Evolutionary conservation across 495 filamentous ascomycete species (phyloP), one percentile per base, ranked within the genome.

Genomic region (Aspergillus haitiensis): DNA sequence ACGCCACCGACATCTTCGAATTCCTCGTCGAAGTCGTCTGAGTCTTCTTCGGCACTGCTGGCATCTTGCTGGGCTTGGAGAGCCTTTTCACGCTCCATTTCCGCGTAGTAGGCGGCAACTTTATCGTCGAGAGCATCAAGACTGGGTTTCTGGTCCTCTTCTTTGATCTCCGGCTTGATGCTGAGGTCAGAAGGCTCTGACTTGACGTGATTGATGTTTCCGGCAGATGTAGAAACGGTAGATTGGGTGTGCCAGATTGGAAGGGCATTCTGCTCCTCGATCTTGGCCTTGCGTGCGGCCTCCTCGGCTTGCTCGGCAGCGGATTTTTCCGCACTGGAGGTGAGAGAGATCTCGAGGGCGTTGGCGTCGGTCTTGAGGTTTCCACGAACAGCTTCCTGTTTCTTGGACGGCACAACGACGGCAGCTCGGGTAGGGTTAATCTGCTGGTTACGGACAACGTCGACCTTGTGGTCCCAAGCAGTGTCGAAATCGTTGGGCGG

Each of bases 221-320:
- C 64, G 6, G 65, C 60, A 13, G 51, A 44, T 3, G 70, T 68
- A 35, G 75, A 73, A 36, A 99, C 90, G 2, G 93, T 97, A 47
- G 87, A 92, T 48, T 90, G 85, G 2, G 88, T 90, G 67, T 96
- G 92, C 92, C 95, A 97, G 10, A 86, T 80, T 0, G 94, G 94
- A 39, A 99, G 76, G 5, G 84, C 85, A 61, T 99, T 99, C 72
- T 96, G 89, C 63, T 84, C 81, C 48, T 89, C 87, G 59, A 93
- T 70, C 50, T 84, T 82, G 54, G 90, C 90, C 65, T 90, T 92
- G 55, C 87, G 81, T 47, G 82, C 82, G 37, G 82, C 80, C 64
- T 90, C 90, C 46, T 88, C 90, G 5, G 83, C 83, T 57, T 86
- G 81, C 60, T 95, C 90, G 5, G 83, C 86, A 34, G 91, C 90